These are phyloP conservation scores for Blastobotrys buckinghamii DNA, from an alignment of 1,139 yeast species.

Conservation along the genomic window DNA sequence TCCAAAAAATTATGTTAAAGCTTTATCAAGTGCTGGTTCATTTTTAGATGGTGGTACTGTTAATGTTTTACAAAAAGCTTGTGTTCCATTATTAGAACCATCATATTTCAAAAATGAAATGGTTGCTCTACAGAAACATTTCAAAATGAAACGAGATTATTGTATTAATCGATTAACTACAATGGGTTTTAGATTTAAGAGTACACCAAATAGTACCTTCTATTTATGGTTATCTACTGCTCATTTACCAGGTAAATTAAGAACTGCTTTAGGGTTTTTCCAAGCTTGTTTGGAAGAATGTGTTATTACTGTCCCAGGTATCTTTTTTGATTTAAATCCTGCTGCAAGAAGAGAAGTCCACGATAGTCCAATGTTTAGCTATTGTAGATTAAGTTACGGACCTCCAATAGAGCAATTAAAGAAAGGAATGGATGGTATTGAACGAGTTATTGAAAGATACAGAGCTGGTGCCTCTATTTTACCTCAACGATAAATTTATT, in stretches of 20 bases:
- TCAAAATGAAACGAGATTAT: constrained; percentile 57
- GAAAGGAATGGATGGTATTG: constrained; percentile 64
- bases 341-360: constrained; percentile 55
- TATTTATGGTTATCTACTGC: constrained; percentile 59
- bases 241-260: constrained; percentile 53
- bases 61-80: constrained; percentile 61
- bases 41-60: constrained; percentile 62
- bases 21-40: constrained; percentile 59
- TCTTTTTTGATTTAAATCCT: constrained; percentile 61
- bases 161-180: constrained; percentile 45
- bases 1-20: constrained; percentile 56
- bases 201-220: constrained; percentile 57
- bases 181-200: constrained; percentile 54
- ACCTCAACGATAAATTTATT: constrained; percentile 14
- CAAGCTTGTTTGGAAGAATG: constrained; percentile 62
- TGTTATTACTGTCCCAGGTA: constrained; percentile 63
- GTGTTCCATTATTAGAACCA: constrained; percentile 54
- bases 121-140: constrained; percentile 56
- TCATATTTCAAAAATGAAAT: constrained; percentile 47
- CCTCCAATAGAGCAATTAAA: constrained; percentile 52
- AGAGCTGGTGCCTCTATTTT: constrained; percentile 15
- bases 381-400: constrained; percentile 58
- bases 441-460: constrained; percentile 44
- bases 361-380: constrained; percentile 61
- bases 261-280: constrained; percentile 60